Conservation (phyloP, 345 rosid species). For the Gossypium herbaceum region DNA sequence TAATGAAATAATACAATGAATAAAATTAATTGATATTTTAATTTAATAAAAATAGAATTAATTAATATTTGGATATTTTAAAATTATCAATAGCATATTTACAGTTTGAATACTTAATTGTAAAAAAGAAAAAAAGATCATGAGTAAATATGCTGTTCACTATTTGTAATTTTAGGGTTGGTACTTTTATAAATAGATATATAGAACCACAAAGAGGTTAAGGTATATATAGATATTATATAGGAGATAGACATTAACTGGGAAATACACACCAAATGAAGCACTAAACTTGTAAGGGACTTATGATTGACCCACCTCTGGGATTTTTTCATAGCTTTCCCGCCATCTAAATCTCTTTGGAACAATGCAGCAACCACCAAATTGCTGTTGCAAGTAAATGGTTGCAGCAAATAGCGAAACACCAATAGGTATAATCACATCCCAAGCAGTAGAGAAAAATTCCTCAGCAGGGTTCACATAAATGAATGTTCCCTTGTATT, state of each 20-base stretch:
- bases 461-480: slow-evolving; percentile 38
- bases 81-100: no score
- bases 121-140: no score
- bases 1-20: no score
- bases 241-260: neutral
- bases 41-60: no score
- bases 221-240: no score
- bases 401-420: slow-evolving; percentile 34
- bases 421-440: slow-evolving; percentile 32
- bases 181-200: no score
- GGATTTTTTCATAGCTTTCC: slow-evolving; percentile 35
- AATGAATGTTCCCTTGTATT: slow-evolving; percentile 24
- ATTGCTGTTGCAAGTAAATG: slow-evolving; percentile 42
- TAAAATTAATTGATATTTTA: no score
- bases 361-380: slow-evolving; percentile 45
- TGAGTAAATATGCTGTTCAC: no score
- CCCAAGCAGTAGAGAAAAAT: slow-evolving; percentile 45
- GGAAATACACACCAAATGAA: neutral
- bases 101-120: no score
- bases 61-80: no score
- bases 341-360: slow-evolving; percentile 31
- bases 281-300: neutral
- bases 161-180: no score
- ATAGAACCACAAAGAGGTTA: neutral
- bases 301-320: slow-evolving; percentile 19